phyloP scores from a whole-genome alignment of 108 stramenopile genomes.

The Aureococcus anophagefferens region DNA sequence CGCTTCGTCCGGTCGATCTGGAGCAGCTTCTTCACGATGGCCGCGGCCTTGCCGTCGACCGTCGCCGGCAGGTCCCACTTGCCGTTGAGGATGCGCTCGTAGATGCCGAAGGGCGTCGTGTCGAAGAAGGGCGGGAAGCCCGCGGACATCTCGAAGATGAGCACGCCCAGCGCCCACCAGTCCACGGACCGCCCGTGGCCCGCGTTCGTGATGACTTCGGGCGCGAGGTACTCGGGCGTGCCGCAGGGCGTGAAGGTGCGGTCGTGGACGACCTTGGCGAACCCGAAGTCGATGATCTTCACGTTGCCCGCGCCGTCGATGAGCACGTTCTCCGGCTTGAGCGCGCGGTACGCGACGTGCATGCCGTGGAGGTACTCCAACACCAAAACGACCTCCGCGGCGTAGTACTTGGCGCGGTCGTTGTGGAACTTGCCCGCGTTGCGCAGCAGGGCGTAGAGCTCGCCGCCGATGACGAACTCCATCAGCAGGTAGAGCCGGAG shows the following conservation, averaged over 20 bases:
- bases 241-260: conserved; percentile 49
- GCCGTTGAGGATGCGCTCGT: conserved; percentile 46
- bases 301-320: conserved; percentile 22
- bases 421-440: not conserved
- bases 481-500: conserved; percentile 58
- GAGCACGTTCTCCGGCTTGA: conserved; percentile 30
- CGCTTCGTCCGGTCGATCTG: conserved; percentile 36
- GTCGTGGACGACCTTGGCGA: conserved; percentile 28
- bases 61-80: conserved; percentile 24
- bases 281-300: conserved; percentile 23
- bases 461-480: conserved; percentile 57
- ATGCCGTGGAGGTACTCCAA: conserved; percentile 20
- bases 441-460: conserved; percentile 19
- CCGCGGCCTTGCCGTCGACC: conserved; percentile 26
- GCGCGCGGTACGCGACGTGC: conserved; percentile 28
- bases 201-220: conserved; percentile 68
- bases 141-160: conserved; percentile 47
- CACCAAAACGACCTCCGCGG: conserved; percentile 21
- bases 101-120: conserved; percentile 47
- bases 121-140: conserved; percentile 46
- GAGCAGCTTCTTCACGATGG: conserved; percentile 36
- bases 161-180: conserved; percentile 52
- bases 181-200: conserved; percentile 45
- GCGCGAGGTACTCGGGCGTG: conserved; percentile 54
- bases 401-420: conserved; percentile 18